A percentile compares a stretch with the other conserved stretches of the same genome.
These are phyloP conservation scores for Fraxinus angustifolia DNA, from an alignment of 305 asterid species.

Conservation along the genomic window DNA sequence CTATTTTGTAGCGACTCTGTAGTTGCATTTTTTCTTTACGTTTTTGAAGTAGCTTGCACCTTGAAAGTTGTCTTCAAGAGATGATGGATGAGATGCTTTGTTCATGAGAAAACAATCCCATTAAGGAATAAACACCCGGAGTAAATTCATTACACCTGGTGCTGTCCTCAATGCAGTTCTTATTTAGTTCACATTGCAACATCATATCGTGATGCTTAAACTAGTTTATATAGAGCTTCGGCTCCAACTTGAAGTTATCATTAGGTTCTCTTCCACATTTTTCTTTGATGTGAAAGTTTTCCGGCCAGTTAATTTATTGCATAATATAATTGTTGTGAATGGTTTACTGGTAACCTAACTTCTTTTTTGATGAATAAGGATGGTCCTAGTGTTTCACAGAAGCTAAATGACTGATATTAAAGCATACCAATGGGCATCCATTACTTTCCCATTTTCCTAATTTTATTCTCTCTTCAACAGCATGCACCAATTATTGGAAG, in stretches of 20 bases:
- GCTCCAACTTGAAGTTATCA: slow-evolving; percentile 3
- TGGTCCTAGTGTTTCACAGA: slow-evolving; percentile 2
- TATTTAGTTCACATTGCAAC: background rate
- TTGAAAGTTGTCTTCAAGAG: slow-evolving; percentile 12
- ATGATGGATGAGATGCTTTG: slow-evolving; percentile 2
- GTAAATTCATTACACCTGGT: background rate
- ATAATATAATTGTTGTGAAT: background rate
- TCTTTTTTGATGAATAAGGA: slow-evolving; percentile 5
- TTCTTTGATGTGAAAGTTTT: background rate
- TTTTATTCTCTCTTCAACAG: slow-evolving; percentile 42
- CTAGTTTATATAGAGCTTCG: slow-evolving; percentile 6
- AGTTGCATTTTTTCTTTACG: slow-evolving; percentile 10
- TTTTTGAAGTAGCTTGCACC: slow-evolving; percentile 17
- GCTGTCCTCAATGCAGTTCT: background rate
- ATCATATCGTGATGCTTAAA: slow-evolving; percentile 2
- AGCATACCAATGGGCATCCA: background rate
- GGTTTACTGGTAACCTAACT: slow-evolving; percentile 2
- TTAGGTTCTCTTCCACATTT: background rate
- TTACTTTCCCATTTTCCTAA: slow-evolving; percentile 14
- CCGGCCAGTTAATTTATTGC: background rate
- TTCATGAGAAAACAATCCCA: background rate
- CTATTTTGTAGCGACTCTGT: background rate
- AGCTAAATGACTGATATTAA: slow-evolving; percentile 15
- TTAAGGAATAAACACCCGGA: background rate
- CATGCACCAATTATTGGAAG: slow-evolving; percentile 81